Conservation (phyloP, 2,329 filamentous ascomycete genomes). For the Hypoxylon sp. region DNA sequence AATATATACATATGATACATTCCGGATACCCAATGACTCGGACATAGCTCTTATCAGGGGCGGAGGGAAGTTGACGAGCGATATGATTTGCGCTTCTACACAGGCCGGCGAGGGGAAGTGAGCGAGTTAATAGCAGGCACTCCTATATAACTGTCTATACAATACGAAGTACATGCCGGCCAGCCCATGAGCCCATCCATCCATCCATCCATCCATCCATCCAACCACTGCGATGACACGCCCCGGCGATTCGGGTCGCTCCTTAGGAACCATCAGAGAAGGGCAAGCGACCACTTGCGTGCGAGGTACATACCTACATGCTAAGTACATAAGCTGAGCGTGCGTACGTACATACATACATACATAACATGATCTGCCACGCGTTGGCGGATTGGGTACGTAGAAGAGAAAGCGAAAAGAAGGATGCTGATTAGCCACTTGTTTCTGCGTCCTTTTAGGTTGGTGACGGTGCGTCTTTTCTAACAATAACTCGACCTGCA, state of each 20-base stretch:
- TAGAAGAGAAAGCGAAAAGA: no score
- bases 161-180: no score
- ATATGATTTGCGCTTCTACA: no score
- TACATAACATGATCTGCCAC: neutral
- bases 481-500: conserved; percentile 21
- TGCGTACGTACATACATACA: neutral
- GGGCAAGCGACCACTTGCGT: neutral
- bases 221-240: conserved; percentile 2
- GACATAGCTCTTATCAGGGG: neutral
- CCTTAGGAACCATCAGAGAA: conserved; percentile 16
- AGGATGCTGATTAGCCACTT: conserved; percentile 14
- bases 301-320: neutral
- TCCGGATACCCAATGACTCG: neutral
- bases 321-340: neutral
- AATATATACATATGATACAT: neutral
- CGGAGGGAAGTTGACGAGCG: no score
- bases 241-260: conserved; percentile 28
- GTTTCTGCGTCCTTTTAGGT: conserved; percentile 1
- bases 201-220: no score
- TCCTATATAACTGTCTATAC: no score
- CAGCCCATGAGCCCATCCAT: no score
- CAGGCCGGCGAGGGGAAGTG: neutral
- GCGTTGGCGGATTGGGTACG: neutral
- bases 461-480: conserved; percentile 7
- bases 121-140: no score